These are phyloP conservation scores for Hymenoscyphus linearis DNA, from an alignment of 2,329 filamentous ascomycete species.

Conservation along the genomic window DNA sequence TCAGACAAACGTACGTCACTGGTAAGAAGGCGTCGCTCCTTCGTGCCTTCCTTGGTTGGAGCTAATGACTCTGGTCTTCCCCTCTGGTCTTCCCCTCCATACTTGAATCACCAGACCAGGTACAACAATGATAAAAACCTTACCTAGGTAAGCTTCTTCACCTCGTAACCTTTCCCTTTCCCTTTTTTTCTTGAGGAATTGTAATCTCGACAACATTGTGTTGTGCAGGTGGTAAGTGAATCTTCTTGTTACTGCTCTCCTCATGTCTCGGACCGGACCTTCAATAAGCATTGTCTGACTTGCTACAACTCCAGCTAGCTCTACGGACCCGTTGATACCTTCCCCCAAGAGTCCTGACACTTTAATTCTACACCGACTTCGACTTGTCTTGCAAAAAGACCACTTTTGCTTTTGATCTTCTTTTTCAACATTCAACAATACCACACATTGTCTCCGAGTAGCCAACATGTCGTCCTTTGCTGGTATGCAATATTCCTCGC, in stretches of 20 bases:
- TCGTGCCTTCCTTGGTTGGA: neutral
- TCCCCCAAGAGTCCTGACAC: neutral
- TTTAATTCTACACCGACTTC: neutral
- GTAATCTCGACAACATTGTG: neutral
- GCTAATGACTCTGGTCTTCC: no score
- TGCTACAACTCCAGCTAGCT: neutral
- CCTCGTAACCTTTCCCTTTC: neutral
- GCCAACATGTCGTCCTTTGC: slow-evolving; percentile 3
- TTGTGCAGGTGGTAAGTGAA: neutral
- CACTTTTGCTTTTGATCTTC: neutral
- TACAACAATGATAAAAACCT: neutral
- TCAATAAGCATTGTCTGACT: neutral
- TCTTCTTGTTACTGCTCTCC: neutral
- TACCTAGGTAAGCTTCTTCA: no score
- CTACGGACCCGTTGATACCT: neutral
- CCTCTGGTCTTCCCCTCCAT: neutral
- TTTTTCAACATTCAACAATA: neutral
- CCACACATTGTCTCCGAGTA: neutral
- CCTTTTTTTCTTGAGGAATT: neutral
- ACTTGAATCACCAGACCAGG: neutral
- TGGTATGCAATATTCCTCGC: neutral
- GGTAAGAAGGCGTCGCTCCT: neutral
- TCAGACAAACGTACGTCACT: neutral
- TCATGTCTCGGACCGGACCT: neutral
- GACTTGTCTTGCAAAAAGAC: neutral